A percentile compares a stretch with the other conserved stretches of the same genome.
Conservation (phyloP, 2,329 filamentous ascomycete genomes). For the Emergomyces orientalis region DNA sequence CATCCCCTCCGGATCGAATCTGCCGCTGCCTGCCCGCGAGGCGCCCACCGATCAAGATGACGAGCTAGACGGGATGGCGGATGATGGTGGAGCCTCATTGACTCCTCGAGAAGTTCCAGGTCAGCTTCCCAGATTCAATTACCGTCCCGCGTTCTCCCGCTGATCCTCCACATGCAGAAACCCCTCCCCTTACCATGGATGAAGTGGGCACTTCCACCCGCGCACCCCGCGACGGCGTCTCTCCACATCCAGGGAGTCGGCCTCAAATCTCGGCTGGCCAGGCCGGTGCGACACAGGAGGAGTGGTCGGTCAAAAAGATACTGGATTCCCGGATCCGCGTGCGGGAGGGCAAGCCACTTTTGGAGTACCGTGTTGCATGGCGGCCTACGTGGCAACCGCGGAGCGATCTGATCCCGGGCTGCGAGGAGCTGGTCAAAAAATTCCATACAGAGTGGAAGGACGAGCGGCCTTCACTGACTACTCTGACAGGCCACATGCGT, state of each 20-base stretch:
- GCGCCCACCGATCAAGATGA: neutral
- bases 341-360: neutral
- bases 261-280: neutral
- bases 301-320: neutral
- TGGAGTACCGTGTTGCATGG: neutral
- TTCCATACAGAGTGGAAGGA: conserved; percentile 1
- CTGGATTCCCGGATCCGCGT: neutral
- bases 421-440: neutral
- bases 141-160: neutral
- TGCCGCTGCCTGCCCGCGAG: neutral
- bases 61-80: neutral
- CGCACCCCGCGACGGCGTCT: neutral
- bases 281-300: neutral
- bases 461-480: neutral
- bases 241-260: neutral
- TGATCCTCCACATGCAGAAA: neutral
- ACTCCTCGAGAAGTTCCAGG: neutral
- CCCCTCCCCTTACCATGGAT: neutral
- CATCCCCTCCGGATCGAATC: neutral
- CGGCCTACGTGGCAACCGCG: neutral
- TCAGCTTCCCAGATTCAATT: neutral
- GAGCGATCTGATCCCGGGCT: neutral
- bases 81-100: neutral
- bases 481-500: neutral
- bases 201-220: neutral